These are phyloP conservation scores for Ceratobasidium theobromae DNA, from an alignment of 1,284 basidiomycete species.

Conservation along the genomic window DNA sequence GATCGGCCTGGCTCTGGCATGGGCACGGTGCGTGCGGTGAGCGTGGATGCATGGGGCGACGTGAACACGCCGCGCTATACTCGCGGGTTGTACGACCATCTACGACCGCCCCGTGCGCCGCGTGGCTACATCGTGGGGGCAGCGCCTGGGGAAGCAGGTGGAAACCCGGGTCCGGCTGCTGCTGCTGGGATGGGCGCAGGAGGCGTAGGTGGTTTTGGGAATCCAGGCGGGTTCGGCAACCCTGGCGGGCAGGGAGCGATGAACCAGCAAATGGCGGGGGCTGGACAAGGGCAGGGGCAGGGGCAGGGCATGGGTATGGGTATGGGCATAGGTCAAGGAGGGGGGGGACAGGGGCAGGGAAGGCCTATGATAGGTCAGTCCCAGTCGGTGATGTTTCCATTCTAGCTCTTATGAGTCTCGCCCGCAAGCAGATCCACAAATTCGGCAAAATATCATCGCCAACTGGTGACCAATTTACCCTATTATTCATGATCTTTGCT, in stretches of 20 bases:
- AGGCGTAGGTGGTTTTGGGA: not conserved
- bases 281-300: not conserved
- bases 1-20: slow-evolving; percentile 21
- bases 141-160: not conserved
- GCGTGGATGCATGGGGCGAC: slow-evolving; percentile 24
- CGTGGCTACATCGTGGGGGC: slow-evolving; percentile 28
- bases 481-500: not conserved
- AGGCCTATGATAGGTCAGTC: slow-evolving; percentile 19
- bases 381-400: not conserved
- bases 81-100: slow-evolving; percentile 25
- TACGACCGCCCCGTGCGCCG: slow-evolving; percentile 18
- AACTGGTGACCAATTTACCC: slow-evolving; percentile 7
- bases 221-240: not conserved
- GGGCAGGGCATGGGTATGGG: too few relatives aligned
- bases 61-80: slow-evolving; percentile 25
- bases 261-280: not conserved
- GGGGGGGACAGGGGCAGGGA: slow-evolving; percentile 21
- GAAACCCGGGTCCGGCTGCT: not conserved
- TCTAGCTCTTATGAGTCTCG: not conserved
- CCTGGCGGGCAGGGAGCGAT: not conserved
- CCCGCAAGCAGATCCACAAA: not conserved
- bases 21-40: slow-evolving; percentile 14
- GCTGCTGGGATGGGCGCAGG: not conserved
- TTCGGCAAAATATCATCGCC: slow-evolving; percentile 8
- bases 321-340: slow-evolving; percentile 13